Evolutionary conservation across 352 stramenopile species (phyloP).

Genomic region (Phytophthora brassicae): DNA sequence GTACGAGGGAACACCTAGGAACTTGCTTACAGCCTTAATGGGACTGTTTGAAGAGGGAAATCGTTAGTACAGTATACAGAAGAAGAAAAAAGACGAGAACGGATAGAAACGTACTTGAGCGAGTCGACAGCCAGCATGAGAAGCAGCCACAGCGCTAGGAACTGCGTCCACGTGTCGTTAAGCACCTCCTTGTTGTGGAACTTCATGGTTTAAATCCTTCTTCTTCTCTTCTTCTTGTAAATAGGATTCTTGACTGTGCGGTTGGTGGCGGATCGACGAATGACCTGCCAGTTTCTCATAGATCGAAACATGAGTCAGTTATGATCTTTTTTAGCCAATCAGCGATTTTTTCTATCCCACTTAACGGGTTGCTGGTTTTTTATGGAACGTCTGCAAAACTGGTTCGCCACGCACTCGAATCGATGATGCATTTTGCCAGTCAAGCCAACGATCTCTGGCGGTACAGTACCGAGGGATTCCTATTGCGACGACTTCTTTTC

Average conservation of each 20-base stretch:
- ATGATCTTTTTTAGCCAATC: too few relatives aligned
- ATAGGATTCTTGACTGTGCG: neutral
- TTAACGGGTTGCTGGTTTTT: too few relatives aligned
- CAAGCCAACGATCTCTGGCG: too few relatives aligned
- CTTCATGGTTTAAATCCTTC: too few relatives aligned
- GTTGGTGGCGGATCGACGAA: constrained; percentile 23
- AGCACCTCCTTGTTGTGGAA: constrained; percentile 78
- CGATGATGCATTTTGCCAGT: too few relatives aligned
- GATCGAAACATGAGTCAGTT: too few relatives aligned
- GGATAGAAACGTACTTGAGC: constrained; percentile 68
- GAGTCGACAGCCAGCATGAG: constrained; percentile 84
- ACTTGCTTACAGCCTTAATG: constrained; percentile 80
- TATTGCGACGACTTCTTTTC: too few relatives aligned
- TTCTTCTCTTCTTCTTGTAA: too few relatives aligned
- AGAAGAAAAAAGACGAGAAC: constrained; percentile 1
- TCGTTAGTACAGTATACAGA: neutral
- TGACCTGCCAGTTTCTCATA: constrained; percentile 14
- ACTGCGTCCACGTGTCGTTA: constrained; percentile 84
- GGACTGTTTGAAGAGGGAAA: constrained; percentile 34
- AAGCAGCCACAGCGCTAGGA: constrained; percentile 69
- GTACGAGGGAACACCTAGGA: constrained; percentile 65
- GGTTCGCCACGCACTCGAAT: too few relatives aligned
- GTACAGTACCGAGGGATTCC: too few relatives aligned
- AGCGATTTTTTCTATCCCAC: too few relatives aligned
- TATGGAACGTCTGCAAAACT: too few relatives aligned